Evolutionary conservation across 306 rosid genomes (phyloP).

Genomic region (Gillenia trifoliata): DNA sequence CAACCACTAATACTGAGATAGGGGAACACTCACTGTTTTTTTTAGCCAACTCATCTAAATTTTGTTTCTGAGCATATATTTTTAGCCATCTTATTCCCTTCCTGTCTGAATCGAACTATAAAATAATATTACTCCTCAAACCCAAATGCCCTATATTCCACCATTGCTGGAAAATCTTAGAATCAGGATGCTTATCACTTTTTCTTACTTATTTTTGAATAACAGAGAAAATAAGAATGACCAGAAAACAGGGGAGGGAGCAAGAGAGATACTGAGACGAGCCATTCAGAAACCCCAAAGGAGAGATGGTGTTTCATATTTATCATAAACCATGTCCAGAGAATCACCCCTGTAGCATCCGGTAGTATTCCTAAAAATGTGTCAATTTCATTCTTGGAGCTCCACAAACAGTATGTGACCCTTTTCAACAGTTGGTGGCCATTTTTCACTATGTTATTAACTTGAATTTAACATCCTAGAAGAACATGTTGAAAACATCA

Average conservation of each 20-base stretch:
- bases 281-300: neutral
- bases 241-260: neutral
- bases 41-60: neutral
- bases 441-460: neutral
- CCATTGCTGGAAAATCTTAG: neutral
- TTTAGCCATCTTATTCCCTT: neutral
- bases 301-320: neutral
- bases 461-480: neutral
- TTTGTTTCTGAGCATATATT: neutral
- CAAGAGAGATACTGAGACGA: neutral
- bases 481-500: neutral
- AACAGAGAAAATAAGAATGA: neutral
- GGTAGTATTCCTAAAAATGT: neutral
- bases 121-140: neutral
- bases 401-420: neutral
- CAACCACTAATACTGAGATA: slow-evolving; percentile 1
- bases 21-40: neutral
- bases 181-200: neutral
- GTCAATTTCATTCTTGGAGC: neutral
- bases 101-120: neutral
- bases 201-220: neutral
- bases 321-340: neutral
- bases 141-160: neutral
- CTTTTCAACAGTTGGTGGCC: neutral
- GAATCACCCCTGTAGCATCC: neutral